Conservation (phyloP, 306 rosid species). For the Inga leiocalycina region DNA sequence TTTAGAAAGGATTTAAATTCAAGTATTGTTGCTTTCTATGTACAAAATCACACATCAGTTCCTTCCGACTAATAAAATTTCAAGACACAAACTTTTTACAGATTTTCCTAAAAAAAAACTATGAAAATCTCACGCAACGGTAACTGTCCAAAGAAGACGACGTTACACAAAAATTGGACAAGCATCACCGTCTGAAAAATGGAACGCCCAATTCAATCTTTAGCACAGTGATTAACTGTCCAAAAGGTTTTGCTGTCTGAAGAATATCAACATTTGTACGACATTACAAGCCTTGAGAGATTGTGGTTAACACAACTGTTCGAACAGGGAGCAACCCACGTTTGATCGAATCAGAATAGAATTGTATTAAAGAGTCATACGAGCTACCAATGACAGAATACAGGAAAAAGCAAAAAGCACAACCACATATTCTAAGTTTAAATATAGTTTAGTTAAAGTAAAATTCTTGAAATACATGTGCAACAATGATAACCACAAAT, state of each 20-base stretch:
- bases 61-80: too few relatives aligned
- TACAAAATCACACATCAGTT: too few relatives aligned
- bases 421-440: constrained; percentile 26
- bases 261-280: not conserved
- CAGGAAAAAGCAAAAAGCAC: constrained; percentile 19
- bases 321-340: not conserved
- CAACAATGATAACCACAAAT: not conserved
- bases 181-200: constrained; percentile 8
- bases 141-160: not conserved
- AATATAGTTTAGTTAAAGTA: not conserved
- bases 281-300: not conserved
- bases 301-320: not conserved
- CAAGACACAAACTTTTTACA: too few relatives aligned
- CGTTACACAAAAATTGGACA: not conserved
- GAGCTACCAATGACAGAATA: constrained; percentile 23
- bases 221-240: constrained; percentile 35
- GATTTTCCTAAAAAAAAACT: not conserved
- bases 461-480: not conserved
- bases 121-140: not conserved
- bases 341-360: not conserved
- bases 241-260: not conserved
- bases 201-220: constrained; percentile 28
- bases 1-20: too few relatives aligned
- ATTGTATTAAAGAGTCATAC: constrained; percentile 3
- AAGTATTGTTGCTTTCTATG: too few relatives aligned